These are phyloP conservation scores for Linderniella brevidens DNA, from an alignment of 257 asterid genomes.

Conservation along the genomic window DNA sequence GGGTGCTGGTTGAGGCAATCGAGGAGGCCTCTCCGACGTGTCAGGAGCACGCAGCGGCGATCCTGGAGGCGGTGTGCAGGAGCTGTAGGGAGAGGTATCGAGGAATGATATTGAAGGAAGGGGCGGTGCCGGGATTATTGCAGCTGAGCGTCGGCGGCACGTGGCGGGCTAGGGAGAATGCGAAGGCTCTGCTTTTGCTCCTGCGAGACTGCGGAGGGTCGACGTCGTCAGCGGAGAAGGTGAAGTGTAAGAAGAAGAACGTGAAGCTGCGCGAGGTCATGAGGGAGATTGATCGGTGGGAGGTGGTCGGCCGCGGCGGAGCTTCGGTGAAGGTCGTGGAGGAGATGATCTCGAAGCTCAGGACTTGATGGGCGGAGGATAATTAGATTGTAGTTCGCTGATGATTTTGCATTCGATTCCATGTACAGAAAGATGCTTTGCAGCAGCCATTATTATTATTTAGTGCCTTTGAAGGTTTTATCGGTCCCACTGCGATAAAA, in stretches of 20 bases:
- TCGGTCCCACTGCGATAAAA: too few relatives aligned
- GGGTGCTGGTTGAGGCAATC: constrained; percentile 37
- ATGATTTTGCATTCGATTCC: too few relatives aligned
- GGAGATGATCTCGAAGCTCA: constrained; percentile 75
- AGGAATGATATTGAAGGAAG: constrained; percentile 59
- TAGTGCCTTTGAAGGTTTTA: too few relatives aligned
- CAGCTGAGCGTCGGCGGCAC: constrained; percentile 73
- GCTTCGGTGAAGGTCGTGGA: constrained; percentile 39
- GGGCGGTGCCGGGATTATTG: constrained; percentile 61
- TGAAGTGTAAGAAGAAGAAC: constrained; percentile 19
- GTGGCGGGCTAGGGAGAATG: constrained; percentile 39
- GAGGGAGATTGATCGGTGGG: constrained; percentile 65
- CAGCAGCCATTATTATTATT: too few relatives aligned
- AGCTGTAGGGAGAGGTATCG: constrained; percentile 44
- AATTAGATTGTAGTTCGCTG: too few relatives aligned
- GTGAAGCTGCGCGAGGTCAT: constrained; percentile 39
- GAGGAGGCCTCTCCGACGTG: constrained; percentile 43
- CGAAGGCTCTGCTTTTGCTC: constrained; percentile 46
- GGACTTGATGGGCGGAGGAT: constrained; percentile 21
- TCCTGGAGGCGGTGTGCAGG: constrained; percentile 25
- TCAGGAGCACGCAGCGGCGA: constrained; percentile 46
- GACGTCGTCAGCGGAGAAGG: constrained; percentile 11
- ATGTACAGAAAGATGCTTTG: too few relatives aligned
- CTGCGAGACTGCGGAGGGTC: constrained; percentile 46
- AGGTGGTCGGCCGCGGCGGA: constrained; percentile 18